Base-by-base conservation (phyloP, 495 filamentous ascomycete genomes). In the Podospora australis region DNA sequence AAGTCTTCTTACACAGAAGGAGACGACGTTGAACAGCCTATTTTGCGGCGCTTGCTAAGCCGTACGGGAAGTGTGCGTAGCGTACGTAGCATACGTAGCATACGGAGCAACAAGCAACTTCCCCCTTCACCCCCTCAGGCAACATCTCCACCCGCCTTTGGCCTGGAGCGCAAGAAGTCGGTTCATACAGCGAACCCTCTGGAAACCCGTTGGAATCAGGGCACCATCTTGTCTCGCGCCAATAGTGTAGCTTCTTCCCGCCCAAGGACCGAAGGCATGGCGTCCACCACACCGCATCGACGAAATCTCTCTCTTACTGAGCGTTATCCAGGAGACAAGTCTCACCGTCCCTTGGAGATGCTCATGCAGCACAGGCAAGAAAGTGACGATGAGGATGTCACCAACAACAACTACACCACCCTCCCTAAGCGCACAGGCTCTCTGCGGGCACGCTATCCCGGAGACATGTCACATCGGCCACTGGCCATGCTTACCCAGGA, bases 381-480 rank as follows among this genome's bases (percentile, higher is more conserved):
- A n/a, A n/a, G n/a, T n/a, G n/a, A n/a, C n/a, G n/a, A n/a, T n/a
- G 53, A 60, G 19, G 48, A 53, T 16, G 29, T 34, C 8, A 42
- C 53, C 11, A 45, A 44, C 13, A 49, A 58, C 10, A 13, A 41
- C n/a, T 38, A 49, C 14, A 44, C 26, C 21, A 30, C 36, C 17
- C 43, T 52, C 1, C 69, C 63, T 22, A 60, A 62, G 10, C 70
- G 78, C 23, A 54, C 57, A 22, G 71, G 69, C 56, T 82, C 78
- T n/a, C 67, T 85, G 3, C 65, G 57, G 42, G 70, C 77, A 56
- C 74, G 80, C 28, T 83, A 67, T 53, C 73, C 79, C 1, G 78
- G 76, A 43, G 82, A 84, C 56, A 77, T 73, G 64, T 74, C 72
- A n/a, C 70, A 79, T 44, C 58, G 77, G 9, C 84, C 84, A 0